Evolutionary conservation across 192 early-diverging fungal species (phyloP), one percentile per base, ranked within the genome.

Genomic region (Backusella westeae): DNA sequence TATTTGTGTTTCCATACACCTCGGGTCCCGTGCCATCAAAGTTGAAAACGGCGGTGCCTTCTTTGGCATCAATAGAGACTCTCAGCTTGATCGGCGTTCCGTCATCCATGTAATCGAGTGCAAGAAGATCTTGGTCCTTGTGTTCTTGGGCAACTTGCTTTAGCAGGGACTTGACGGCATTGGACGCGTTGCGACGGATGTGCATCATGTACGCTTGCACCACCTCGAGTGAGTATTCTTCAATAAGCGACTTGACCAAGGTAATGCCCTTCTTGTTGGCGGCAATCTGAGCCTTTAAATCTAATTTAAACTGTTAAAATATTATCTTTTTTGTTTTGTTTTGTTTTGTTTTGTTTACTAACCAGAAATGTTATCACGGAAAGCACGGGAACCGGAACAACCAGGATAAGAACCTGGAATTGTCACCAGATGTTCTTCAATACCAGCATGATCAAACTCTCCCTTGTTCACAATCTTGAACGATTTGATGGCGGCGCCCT

Each of bases 201-300:
- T 93, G 91, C 56, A 83, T 78, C 98, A 99, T 99, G 73, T 99
- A 99, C 15, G 96, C 94, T 76, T 98, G 96, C 1, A 99, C 96
- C 0, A 93, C 91, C 26, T 91, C 85, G 49, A 96, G 80, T 0
- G 94, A 89, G 73, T 95, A 97, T 82, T 98, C 96, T 6, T 78
- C 74, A 75, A 97, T 96, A 73, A 99, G 82, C 3, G 85, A 82
- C 77, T 89, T 89, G 21, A 98, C 89, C 26, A 99, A 89, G 1
- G 79, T 77, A 63, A 99, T 98, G 8, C 98, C 98, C 59, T 93
- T 89, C 71, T 97, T 92, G 82, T 99, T 99, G 38, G 98, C 98
- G 12, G 98, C 98, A 65, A 98, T 92, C 75, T 99, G 98, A 8
- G 98, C 98, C 85, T 96, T 96, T 76, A 99, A 83, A 77, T 98